phyloP scores from a whole-genome alignment of 176 grass and related monocot species.

The Puya raimondii region DNA sequence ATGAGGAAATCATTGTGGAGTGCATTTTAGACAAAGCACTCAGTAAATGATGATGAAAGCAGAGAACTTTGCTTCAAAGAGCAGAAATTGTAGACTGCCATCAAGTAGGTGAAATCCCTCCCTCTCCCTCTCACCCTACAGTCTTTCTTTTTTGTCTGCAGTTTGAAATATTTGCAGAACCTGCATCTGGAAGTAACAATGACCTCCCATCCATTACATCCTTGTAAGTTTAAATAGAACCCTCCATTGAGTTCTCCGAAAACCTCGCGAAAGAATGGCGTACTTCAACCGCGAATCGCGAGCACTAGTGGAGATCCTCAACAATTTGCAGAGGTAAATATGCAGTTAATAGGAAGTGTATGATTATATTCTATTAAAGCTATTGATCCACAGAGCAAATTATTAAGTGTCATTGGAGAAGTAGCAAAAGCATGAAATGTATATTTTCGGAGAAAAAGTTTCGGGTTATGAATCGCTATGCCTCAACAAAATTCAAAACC shows the following conservation, averaged over 20 bases:
- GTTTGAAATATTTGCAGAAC: conserved; percentile 9
- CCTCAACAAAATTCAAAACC: no score
- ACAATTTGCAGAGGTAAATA: conserved; percentile 53
- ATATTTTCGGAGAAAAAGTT: no score
- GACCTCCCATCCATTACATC: conserved; percentile 5
- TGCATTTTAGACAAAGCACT: conserved; percentile 79
- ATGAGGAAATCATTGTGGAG: conserved; percentile 79
- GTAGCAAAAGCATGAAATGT: no score
- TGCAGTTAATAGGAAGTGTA: not conserved
- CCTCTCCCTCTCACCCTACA: conserved; percentile 24
- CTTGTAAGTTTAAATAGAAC: conserved; percentile 21
- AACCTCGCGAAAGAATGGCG: conserved; percentile 34
- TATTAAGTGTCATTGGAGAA: no score
- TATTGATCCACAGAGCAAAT: no score
- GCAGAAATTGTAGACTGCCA: conserved; percentile 17
- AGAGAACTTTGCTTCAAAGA: conserved; percentile 42
- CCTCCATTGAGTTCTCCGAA: not conserved
- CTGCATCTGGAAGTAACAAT: conserved; percentile 17
- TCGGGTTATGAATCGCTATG: no score
- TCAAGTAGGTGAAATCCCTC: conserved; percentile 27
- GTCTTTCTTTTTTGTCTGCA: conserved; percentile 21
- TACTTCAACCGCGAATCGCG: conserved; percentile 63
- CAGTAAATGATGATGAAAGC: conserved; percentile 21
- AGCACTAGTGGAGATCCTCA: conserved; percentile 52
- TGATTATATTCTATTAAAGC: not conserved